A percentile compares a stretch with the other conserved stretches of the same genome.
Conservation (phyloP, 2,329 filamentous ascomycete species). For the Aureobasidium musti region DNA sequence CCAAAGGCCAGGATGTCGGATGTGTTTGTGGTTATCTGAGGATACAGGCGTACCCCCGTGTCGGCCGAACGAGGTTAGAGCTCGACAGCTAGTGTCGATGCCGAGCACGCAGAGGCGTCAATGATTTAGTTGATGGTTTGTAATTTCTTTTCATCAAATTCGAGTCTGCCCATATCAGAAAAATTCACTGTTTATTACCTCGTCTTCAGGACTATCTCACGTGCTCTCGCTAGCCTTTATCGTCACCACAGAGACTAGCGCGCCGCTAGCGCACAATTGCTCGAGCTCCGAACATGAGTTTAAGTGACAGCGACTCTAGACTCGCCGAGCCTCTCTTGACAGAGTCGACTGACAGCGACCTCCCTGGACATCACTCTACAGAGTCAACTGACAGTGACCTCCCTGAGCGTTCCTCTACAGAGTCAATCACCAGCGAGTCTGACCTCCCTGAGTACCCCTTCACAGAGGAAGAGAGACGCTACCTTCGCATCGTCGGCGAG, state of each 20-base stretch:
- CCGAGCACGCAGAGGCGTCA: neutral
- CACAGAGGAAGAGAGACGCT: neutral
- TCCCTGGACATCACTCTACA: neutral
- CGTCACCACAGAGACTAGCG: neutral
- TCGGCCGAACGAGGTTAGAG: constrained; percentile 10
- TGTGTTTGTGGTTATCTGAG: neutral
- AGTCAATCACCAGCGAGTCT: neutral
- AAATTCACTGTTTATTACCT: neutral
- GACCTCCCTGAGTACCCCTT: neutral
- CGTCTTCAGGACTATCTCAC: neutral
- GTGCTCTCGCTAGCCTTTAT: neutral
- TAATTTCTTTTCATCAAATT: neutral
- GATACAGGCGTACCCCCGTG: neutral
- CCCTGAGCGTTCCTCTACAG: neutral
- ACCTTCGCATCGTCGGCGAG: neutral
- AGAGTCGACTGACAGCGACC: neutral
- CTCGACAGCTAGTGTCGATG: neutral
- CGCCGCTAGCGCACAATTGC: neutral
- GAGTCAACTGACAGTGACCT: neutral
- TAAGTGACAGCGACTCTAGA: neutral
- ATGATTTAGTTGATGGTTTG: neutral
- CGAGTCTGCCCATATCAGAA: neutral
- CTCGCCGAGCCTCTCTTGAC: neutral
- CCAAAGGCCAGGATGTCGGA: neutral
- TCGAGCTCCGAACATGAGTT: neutral